phyloP scores from a whole-genome alignment of 768 basidiomycete species.

The Podaxis sp. region DNA sequence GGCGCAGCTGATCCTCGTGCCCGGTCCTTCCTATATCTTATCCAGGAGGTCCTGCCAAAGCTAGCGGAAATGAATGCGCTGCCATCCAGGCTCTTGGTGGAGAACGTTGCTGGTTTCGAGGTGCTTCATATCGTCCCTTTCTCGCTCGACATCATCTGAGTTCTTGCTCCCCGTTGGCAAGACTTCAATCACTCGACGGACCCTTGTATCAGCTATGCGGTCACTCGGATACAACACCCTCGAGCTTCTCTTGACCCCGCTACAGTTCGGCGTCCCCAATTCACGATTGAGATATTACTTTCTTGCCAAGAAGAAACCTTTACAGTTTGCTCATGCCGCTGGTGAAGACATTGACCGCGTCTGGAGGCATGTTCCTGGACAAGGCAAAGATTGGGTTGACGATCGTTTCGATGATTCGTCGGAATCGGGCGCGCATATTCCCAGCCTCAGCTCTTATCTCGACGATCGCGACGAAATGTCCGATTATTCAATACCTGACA shows the following conservation, averaged over 20 bases:
- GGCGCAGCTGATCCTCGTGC: conserved; percentile 72
- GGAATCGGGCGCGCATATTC: conserved; percentile 9
- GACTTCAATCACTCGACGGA: conserved; percentile 60
- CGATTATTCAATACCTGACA: conserved; percentile 47
- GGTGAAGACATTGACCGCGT: conserved; percentile 19
- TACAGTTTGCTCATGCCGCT: conserved; percentile 29
- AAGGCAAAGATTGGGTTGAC: conserved; percentile 32
- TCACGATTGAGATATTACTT: conserved; percentile 80
- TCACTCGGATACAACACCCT: conserved; percentile 49
- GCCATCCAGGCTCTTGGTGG: conserved; percentile 62
- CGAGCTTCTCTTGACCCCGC: conserved; percentile 68
- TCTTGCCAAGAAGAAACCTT: conserved; percentile 52
- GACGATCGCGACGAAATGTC: conserved; percentile 26
- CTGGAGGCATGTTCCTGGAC: conserved; percentile 54
- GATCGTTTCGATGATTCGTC: conserved; percentile 22
- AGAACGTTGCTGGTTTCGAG: conserved; percentile 85
- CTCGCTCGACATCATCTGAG: background rate
- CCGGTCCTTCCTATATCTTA: conserved; percentile 68
- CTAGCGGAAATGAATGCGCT: conserved; percentile 39
- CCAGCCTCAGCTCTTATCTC: conserved; percentile 35
- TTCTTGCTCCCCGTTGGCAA: conserved; percentile 23
- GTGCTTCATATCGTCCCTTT: conserved; percentile 28
- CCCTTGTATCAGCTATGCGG: conserved; percentile 48
- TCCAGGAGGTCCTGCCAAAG: conserved; percentile 58
- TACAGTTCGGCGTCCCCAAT: conserved; percentile 80